A percentile compares a stretch with the other conserved stretches of the same genome.
These are phyloP conservation scores for Epichloe glyceriae DNA, from an alignment of 2,329 filamentous ascomycete species.

Conservation along the genomic window DNA sequence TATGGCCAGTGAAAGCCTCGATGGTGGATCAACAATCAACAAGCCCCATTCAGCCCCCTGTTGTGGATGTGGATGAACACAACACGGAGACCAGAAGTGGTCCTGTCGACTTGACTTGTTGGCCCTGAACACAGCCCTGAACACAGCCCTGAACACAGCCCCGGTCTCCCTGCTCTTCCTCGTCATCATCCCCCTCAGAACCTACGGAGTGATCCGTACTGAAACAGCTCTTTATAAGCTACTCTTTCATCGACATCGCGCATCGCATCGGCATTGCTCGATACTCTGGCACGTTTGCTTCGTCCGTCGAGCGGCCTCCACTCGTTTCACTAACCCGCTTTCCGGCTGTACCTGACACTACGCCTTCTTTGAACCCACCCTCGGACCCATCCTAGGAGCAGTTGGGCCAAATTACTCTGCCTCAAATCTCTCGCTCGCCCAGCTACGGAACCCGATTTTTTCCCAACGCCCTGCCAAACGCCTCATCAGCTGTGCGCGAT, in stretches of 20 bases:
- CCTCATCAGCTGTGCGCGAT: conserved; percentile 1
- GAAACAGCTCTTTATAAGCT: not conserved
- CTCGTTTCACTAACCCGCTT: not conserved
- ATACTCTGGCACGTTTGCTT: not conserved
- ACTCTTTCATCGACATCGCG: not conserved
- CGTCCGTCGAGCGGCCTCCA: not conserved
- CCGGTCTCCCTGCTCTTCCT: not conserved
- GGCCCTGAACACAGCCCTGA: too few species aligned
- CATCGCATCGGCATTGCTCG: not conserved
- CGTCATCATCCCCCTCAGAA: not conserved
- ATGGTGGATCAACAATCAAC: not conserved
- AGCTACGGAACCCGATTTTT: not conserved
- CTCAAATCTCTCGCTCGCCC: not conserved
- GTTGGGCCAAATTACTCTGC: not conserved
- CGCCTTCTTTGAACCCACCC: not conserved
- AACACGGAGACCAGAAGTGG: too few species aligned
- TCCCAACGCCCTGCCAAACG: not conserved
- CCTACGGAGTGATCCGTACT: too few species aligned
- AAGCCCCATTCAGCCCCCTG: not conserved
- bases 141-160: not conserved
- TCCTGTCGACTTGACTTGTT: too few species aligned
- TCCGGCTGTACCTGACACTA: conserved; percentile 1
- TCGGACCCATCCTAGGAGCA: not conserved
- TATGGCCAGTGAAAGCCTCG: not conserved
- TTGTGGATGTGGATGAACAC: not conserved